Base-by-base conservation (phyloP, 148 eudicot genomes). In the Vaccinium vitisidaea region DNA sequence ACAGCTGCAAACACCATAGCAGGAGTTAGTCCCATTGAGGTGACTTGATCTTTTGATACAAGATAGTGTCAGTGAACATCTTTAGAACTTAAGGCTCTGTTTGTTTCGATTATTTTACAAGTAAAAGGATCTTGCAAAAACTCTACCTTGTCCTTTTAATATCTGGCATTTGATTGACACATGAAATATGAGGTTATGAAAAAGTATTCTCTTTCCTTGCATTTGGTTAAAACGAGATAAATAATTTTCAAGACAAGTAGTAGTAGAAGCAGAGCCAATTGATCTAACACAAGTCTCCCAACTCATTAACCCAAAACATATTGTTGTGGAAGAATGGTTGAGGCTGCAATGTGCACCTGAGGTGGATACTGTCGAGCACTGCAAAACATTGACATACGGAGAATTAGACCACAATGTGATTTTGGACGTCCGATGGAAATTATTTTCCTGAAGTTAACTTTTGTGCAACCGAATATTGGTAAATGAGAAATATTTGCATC, bases 1-100 rank as follows among this genome's bases (percentile, higher is more conserved):
- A 92, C 92, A 87, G 92, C 93, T 93, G 92, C 89, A 90, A 10
- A 74, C 77, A 36, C 32, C 90, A 70, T 70, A 14, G 75, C 16
- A 70, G 75, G 43, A 70, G 43, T 70, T 32, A 27, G 69, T 63
- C 69, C 69, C 69, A n/a, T 63, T n/a, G 69, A 63, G 30, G 25
- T 63, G 9, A 63, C 69, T n/a, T 63, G n/a, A 63, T n/a, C 69
- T 21, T 63, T 63, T n/a, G 27, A 63, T n/a, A 63, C 69, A 21
- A 7, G 13, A 63, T n/a, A 8, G 27, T 63, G 69, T 63, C 27
- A 4, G 69, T 2, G 69, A 21, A 63, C 27, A 63, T 63, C 27
- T 63, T n/a, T 21, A 63, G 69, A 61, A 61, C 12, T 61, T 61
- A 61, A 61, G 67, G 67, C 69, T 61, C 27, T 61, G 69, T 61